phyloP scores from a whole-genome alignment of 352 stramenopile species.

The Globisporangium perplexum region DNA sequence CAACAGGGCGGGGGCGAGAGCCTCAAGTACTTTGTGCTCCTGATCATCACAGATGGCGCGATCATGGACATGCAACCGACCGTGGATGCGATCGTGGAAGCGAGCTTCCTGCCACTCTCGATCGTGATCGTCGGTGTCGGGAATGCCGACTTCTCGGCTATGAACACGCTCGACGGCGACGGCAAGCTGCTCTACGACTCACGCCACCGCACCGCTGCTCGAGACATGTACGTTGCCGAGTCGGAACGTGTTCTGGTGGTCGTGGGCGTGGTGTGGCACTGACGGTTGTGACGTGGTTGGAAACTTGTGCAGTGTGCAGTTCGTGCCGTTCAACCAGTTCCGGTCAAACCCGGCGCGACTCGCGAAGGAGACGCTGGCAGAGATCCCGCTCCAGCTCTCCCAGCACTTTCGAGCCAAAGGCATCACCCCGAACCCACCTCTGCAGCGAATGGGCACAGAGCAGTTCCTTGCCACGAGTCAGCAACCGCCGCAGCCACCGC shows the following conservation, averaged over 20 bases:
- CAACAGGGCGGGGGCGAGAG: slow-evolving; percentile 21
- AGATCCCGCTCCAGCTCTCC: slow-evolving; percentile 57
- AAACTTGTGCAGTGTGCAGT: slow-evolving; percentile 47
- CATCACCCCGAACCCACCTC: slow-evolving; percentile 43
- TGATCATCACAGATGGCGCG: slow-evolving; percentile 67
- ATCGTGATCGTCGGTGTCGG: slow-evolving; percentile 84
- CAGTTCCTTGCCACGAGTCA: slow-evolving; percentile 12
- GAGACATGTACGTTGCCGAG: slow-evolving; percentile 53
- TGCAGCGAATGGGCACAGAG: slow-evolving; percentile 52
- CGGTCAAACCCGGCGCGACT: slow-evolving; percentile 49
- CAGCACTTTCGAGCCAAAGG: slow-evolving; percentile 55
- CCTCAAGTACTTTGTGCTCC: slow-evolving; percentile 73
- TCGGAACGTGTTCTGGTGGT: background rate
- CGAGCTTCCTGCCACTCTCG: slow-evolving; percentile 59
- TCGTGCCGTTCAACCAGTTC: slow-evolving; percentile 72
- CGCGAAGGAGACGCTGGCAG: slow-evolving; percentile 64
- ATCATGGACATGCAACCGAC: slow-evolving; percentile 81
- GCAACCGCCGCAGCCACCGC: no score
- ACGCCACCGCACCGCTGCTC: slow-evolving; percentile 25
- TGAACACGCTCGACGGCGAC: slow-evolving; percentile 57
- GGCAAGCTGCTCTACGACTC: slow-evolving; percentile 48
- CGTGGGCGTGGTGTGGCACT: no score
- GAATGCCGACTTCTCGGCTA: slow-evolving; percentile 63
- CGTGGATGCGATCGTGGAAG: slow-evolving; percentile 60
- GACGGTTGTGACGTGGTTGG: background rate